These are phyloP conservation scores for Trichosanthes truncata DNA, from an alignment of 306 rosid species.

Conservation along the genomic window DNA sequence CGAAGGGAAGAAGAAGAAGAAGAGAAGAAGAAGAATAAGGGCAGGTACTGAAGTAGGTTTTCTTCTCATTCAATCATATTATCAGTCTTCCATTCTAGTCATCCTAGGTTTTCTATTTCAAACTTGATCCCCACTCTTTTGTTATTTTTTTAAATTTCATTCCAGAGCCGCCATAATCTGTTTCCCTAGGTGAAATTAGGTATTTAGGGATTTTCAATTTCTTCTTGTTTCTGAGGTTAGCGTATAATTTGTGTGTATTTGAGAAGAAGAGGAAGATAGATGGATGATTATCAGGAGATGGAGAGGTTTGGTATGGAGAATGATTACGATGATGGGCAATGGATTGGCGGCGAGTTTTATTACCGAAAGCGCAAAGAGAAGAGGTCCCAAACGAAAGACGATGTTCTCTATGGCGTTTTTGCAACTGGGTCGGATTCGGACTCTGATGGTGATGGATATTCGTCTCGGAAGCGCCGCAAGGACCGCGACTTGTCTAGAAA, in stretches of 20 bases:
- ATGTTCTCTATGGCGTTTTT: constrained; percentile 60
- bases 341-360: constrained; percentile 67
- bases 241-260: not conserved
- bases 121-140: not conserved
- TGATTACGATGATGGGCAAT: constrained; percentile 66
- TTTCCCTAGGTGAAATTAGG: not conserved
- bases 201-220: not conserved
- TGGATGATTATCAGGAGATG: constrained; percentile 88
- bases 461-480: constrained; percentile 47
- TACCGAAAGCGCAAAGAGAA: constrained; percentile 54
- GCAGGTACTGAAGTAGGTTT: not conserved
- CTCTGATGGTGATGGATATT: constrained; percentile 30
- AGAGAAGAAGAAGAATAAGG: not conserved
- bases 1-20: not conserved
- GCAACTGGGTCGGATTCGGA: constrained; percentile 42
- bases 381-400: constrained; percentile 65
- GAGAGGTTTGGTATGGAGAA: constrained; percentile 71
- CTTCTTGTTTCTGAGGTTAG: not conserved
- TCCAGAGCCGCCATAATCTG: not conserved
- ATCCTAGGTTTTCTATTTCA: not conserved
- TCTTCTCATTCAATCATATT: not conserved
- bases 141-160: not conserved
- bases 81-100: not conserved
- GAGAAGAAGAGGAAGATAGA: constrained; percentile 11
- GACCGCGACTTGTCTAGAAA: constrained; percentile 31